Percentiles rank a stretch among this genome's conserved stretches.
Conservation (phyloP, 2,329 filamentous ascomycete genomes). For the Arthrobotrys musiformis region DNA sequence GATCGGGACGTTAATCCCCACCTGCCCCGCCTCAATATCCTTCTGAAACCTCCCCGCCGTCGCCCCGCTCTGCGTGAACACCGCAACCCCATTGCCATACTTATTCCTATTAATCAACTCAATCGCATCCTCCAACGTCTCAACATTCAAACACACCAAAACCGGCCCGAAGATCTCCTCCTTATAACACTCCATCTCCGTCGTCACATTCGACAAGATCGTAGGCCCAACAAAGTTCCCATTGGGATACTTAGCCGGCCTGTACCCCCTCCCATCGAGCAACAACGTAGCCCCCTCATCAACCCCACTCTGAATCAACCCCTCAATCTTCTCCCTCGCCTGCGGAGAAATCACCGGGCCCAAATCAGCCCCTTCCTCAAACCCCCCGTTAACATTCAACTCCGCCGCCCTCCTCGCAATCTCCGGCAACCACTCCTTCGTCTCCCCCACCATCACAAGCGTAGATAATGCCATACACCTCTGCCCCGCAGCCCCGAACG, state of each 20-base stretch:
- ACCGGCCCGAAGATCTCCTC: conserved; percentile 90
- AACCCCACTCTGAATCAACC: conserved; percentile 79
- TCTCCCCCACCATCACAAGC: conserved; percentile 84
- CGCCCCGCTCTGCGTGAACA: conserved; percentile 82
- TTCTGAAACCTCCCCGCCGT: conserved; percentile 82
- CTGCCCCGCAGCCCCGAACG: conserved; percentile 85
- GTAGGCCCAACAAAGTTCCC: conserved; percentile 83
- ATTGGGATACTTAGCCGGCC: conserved; percentile 80
- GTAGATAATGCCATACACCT: conserved; percentile 88
- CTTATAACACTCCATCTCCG: conserved; percentile 83
- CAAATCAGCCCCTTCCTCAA: conserved; percentile 81
- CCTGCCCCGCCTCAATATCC: conserved; percentile 84
- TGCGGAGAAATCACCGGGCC: conserved; percentile 84
- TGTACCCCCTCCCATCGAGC: conserved; percentile 81
- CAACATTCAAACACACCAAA: conserved; percentile 80
- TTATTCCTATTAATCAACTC: conserved; percentile 85
- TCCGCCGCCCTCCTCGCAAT: conserved; percentile 79
- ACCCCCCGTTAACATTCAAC: conserved; percentile 81
- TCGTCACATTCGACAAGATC: conserved; percentile 82
- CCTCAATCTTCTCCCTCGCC: conserved; percentile 81
- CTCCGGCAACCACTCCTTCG: conserved; percentile 82
- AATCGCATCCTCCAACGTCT: conserved; percentile 81
- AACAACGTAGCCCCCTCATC: conserved; percentile 82
- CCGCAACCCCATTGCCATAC: conserved; percentile 86
- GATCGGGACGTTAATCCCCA: conserved; percentile 75